phyloP scores from a whole-genome alignment of 768 basidiomycete species.

The Leccinellum luteum region DNA sequence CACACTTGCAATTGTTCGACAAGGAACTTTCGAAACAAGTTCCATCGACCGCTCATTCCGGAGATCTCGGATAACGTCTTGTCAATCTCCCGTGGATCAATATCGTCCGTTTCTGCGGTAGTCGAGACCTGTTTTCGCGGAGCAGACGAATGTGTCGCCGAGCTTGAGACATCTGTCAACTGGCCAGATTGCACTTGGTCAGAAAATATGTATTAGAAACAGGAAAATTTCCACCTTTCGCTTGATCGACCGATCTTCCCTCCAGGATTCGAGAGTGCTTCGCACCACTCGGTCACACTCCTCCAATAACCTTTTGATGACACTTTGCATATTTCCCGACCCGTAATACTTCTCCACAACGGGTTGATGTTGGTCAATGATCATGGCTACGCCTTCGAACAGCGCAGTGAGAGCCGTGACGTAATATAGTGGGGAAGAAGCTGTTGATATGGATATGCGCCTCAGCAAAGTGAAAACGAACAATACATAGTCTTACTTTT shows the following conservation, averaged over 20 bases:
- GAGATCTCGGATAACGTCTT: slow-evolving; percentile 84
- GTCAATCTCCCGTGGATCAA: slow-evolving; percentile 91
- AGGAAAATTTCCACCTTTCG: slow-evolving; percentile 54
- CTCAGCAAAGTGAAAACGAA: slow-evolving; percentile 11
- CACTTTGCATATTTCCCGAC: slow-evolving; percentile 76
- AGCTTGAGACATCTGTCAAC: slow-evolving; percentile 49
- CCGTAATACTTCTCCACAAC: slow-evolving; percentile 99
- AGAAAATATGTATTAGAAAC: background rate
- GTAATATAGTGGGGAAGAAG: slow-evolving; percentile 90
- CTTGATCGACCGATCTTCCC: slow-evolving; percentile 82
- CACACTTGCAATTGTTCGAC: slow-evolving; percentile 67
- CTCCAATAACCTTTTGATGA: slow-evolving; percentile 70
- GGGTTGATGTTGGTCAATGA: slow-evolving; percentile 96
- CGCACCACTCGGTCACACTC: slow-evolving; percentile 87
- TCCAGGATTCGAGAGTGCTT: slow-evolving; percentile 79
- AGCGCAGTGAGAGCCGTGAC: slow-evolving; percentile 86
- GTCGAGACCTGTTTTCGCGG: slow-evolving; percentile 33
- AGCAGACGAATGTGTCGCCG: slow-evolving; percentile 32
- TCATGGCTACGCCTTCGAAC: slow-evolving; percentile 93
- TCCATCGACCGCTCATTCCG: slow-evolving; percentile 91
- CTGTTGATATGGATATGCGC: slow-evolving; percentile 37
- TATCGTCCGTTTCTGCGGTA: slow-evolving; percentile 45
- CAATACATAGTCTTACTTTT: slow-evolving; percentile 58
- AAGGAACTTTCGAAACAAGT: slow-evolving; percentile 85
- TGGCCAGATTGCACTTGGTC: slow-evolving; percentile 19